Evolutionary conservation across 2,329 filamentous ascomycete genomes (phyloP), one percentile per base, ranked within the genome.

Genomic region (Colletotrichum abscissum): DNA sequence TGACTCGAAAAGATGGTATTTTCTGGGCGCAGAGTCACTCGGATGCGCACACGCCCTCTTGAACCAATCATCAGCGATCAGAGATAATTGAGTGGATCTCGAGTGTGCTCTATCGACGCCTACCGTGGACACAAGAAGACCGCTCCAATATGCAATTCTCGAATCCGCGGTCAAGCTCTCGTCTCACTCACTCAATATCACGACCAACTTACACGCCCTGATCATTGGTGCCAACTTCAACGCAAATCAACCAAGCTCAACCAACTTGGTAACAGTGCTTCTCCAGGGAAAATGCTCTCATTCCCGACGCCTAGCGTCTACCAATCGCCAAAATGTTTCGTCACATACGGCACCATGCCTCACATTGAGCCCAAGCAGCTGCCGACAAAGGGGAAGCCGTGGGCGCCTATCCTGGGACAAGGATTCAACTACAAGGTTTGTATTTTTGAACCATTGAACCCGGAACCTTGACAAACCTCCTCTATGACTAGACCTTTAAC

Each of bases 341-440:
- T 94, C 75, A 93, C 92, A 1, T 90, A 94, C 78, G 91, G 91
- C 54, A 86, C 86, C 14, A 89, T 96, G 81, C 85, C 87, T 35
- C 92, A 94, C 82, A 85, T 96, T 57, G 91, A 97, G 80, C 87
- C 91, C 6, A 88, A 89, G 70, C 92, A 95, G 78, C 88, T 90
- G 35, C 92, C 95, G 2, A 86, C 85, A 6, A 95, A 93, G 79
- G 92, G 91, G 78, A 92, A 93, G 77, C 95, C 95, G 3, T 98
- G 96, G 87, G 88, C 90, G 1, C 87, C 90, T 1, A 88, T 98
- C 75, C 81, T 89, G 28, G 84, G 86, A 1, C 91, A 93, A 64
- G 87, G 88, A 49, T 95, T 93, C 79, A 86, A 92, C 28, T 92
- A 96, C 79, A 93, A 91, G 78, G 92, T 92, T 80, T 67, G 79